Percentiles rank a stretch among this genome's conserved stretches.
Evolutionary conservation across 164 flowering plant species (phyloP).

Genomic region (Stephania yunnanensis): DNA sequence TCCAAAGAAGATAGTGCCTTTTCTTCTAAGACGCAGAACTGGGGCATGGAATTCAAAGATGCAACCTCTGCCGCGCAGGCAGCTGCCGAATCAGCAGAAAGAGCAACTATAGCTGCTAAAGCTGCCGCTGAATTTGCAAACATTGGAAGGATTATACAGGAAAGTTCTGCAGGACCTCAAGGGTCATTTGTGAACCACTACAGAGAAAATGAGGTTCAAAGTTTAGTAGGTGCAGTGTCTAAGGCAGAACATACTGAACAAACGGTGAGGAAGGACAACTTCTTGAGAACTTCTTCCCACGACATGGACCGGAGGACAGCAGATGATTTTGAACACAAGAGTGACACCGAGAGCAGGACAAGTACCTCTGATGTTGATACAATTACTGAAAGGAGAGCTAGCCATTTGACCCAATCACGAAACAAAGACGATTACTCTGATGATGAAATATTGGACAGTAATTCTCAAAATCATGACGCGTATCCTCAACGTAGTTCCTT

Average conservation of each 20-base stretch:
- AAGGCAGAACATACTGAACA: constrained; percentile 1
- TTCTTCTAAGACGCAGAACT: constrained; percentile 29
- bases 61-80: constrained; percentile 93
- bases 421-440: constrained; percentile 17
- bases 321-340: constrained; percentile 8
- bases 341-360: constrained; percentile 13
- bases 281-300: constrained; percentile 2
- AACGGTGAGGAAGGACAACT: constrained; percentile 6
- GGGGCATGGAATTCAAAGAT: constrained; percentile 88
- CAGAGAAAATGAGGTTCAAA: constrained; percentile 9
- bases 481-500: constrained; percentile 28
- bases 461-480: constrained; percentile 18
- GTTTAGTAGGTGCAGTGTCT: constrained; percentile 3
- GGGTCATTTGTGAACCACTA: constrained; percentile 12
- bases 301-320: constrained; percentile 2
- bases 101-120: constrained; percentile 90
- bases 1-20: constrained; percentile 20
- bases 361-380: constrained; percentile 19
- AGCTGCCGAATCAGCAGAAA: constrained; percentile 97
- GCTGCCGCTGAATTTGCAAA: constrained; percentile 90
- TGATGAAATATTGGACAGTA: constrained; percentile 14
- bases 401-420: constrained; percentile 23
- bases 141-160: constrained; percentile 28
- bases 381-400: constrained; percentile 17
- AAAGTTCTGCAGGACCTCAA: constrained; percentile 37